phyloP scores from a whole-genome alignment of 192 early-diverging fungal species.

The Backusella mclennaniae region DNA sequence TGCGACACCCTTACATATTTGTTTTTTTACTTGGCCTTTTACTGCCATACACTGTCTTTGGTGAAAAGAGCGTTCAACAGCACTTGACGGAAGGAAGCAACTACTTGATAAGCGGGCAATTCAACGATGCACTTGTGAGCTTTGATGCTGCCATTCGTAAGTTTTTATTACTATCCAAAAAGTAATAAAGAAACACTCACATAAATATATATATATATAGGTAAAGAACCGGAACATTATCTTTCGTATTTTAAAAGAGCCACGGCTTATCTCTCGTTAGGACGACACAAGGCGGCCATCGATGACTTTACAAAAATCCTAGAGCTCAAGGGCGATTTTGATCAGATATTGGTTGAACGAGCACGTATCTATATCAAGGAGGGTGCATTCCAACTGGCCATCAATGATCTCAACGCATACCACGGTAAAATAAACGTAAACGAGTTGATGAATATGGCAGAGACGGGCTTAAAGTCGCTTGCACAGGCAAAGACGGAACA shows the following conservation, averaged over 20 bases:
- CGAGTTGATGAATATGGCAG: conserved; percentile 25
- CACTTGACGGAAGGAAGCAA: conserved; percentile 43
- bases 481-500: conserved; percentile 38
- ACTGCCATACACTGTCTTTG: conserved; percentile 3
- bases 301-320: conserved; percentile 83
- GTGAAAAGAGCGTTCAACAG: conserved; percentile 38
- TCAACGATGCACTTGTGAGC: conserved; percentile 59
- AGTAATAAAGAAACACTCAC: neutral
- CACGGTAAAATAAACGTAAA: neutral
- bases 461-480: conserved; percentile 40
- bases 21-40: conserved; percentile 28
- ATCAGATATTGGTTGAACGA: conserved; percentile 74
- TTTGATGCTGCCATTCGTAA: conserved; percentile 68
- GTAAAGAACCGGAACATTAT: conserved; percentile 78
- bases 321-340: conserved; percentile 76
- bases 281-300: conserved; percentile 68
- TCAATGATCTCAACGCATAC: conserved; percentile 57
- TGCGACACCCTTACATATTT: conserved; percentile 14
- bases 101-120: conserved; percentile 40
- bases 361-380: conserved; percentile 67
- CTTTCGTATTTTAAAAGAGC: conserved; percentile 88
- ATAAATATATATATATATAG: conserved; percentile 27
- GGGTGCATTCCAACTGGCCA: conserved; percentile 62
- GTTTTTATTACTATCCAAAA: neutral
- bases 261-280: conserved; percentile 74